phyloP scores from a whole-genome alignment of 106 monocot genomes.

The Acorus gramineus region DNA sequence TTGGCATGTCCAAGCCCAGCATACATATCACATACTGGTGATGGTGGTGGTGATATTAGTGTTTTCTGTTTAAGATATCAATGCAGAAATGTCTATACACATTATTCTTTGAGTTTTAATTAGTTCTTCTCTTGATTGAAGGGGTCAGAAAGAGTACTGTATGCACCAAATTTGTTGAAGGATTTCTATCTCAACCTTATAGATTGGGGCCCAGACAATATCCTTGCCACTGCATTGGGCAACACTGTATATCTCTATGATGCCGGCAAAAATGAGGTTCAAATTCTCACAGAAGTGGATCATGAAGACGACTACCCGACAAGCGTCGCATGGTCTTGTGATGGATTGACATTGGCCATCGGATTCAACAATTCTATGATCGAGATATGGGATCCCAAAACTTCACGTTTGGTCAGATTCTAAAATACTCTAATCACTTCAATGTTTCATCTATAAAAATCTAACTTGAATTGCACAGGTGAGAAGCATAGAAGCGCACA shows the following conservation, averaged over 20 bases:
- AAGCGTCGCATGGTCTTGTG: conserved; percentile 36
- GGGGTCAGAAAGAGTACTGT: conserved; percentile 25
- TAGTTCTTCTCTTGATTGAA: conserved; percentile 1
- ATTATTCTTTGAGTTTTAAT: no score
- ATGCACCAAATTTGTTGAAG: conserved; percentile 26
- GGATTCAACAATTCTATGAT: conserved; percentile 25
- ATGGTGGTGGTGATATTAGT: no score
- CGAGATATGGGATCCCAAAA: conserved; percentile 38
- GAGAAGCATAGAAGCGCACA: conserved; percentile 19
- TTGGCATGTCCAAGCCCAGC: no score
- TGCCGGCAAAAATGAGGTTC: neutral
- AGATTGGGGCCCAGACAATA: conserved; percentile 48
- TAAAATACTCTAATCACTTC: neutral
- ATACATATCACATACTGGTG: no score
- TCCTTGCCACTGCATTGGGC: conserved; percentile 34
- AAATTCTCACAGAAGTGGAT: conserved; percentile 9
- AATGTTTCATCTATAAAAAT: neutral
- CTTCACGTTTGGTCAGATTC: conserved; percentile 15
- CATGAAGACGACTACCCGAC: conserved; percentile 16
- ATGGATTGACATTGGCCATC: conserved; percentile 23
- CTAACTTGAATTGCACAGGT: conserved; percentile 9
- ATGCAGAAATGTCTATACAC: no score
- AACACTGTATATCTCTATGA: conserved; percentile 32
- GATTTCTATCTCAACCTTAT: conserved; percentile 41
- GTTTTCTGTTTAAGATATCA: no score